Conservation (phyloP, 2,329 filamentous ascomycete genomes). For the Conoideocrella luteorostrata region DNA sequence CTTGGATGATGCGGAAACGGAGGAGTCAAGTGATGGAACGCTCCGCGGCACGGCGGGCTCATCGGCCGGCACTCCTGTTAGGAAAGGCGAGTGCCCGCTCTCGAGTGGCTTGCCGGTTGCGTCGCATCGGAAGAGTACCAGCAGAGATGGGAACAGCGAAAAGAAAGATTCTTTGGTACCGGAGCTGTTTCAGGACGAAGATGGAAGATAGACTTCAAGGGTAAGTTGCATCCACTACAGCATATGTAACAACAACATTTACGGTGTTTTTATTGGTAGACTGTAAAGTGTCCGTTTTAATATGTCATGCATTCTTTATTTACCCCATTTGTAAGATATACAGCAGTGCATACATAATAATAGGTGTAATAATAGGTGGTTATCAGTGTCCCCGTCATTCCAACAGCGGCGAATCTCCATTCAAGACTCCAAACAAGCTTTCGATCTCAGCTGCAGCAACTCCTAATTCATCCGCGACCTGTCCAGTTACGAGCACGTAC, state of each 20-base stretch:
- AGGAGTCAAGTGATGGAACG: background rate
- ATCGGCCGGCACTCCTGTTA: background rate
- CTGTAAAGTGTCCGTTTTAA: too few species aligned
- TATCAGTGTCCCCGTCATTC: too few species aligned
- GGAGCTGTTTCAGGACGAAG: too few species aligned
- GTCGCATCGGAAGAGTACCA: background rate
- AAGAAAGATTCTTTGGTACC: too few species aligned
- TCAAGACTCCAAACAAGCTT: slow-evolving; percentile 49
- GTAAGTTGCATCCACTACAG: too few species aligned
- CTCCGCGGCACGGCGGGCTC: too few species aligned
- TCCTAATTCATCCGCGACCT: slow-evolving; percentile 55
- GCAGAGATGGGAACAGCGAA: background rate
- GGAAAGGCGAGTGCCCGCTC: background rate
- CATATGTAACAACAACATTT: background rate
- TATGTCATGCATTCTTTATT: too few species aligned
- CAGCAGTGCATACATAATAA: too few species aligned
- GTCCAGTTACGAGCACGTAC: slow-evolving; percentile 63
- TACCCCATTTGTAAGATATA: too few species aligned
- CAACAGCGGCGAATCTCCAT: slow-evolving; percentile 11
- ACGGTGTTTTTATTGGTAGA: too few species aligned
- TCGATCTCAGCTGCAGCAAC: slow-evolving; percentile 51
- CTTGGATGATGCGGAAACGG: slow-evolving; percentile 28
- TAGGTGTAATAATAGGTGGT: too few species aligned
- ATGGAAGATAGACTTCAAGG: too few species aligned
- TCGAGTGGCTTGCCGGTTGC: background rate